phyloP scores from a whole-genome alignment of 495 filamentous ascomycete genomes.

The Trichoderma reesei region DNA sequence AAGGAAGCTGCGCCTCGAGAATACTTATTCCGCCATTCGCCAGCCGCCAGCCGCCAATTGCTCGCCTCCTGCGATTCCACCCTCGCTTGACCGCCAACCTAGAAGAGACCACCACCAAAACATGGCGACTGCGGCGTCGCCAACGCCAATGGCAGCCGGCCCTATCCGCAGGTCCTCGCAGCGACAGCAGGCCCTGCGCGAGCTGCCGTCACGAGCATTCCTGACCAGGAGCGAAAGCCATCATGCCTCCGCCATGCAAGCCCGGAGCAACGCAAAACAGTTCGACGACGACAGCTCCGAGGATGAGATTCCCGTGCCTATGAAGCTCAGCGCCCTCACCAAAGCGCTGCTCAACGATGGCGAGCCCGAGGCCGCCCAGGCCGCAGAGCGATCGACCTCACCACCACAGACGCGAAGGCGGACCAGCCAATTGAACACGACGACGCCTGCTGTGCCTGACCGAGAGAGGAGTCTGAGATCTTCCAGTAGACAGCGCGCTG shows the following conservation, averaged over 20 bases:
- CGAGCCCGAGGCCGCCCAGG: conserved; percentile 41
- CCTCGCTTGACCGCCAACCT: background rate
- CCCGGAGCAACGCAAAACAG: conserved; percentile 10
- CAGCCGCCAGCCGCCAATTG: background rate
- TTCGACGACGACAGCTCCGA: conserved; percentile 58
- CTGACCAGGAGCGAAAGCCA: conserved; percentile 1
- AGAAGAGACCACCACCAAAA: background rate
- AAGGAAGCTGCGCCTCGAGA: background rate
- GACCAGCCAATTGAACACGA: conserved; percentile 23
- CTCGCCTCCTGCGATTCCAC: background rate
- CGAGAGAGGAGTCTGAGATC: conserved; percentile 29
- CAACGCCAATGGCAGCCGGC: conserved; percentile 8
- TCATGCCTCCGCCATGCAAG: background rate
- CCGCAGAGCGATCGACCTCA: conserved; percentile 37
- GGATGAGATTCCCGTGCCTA: conserved; percentile 58
- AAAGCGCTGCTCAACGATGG: conserved; percentile 65
- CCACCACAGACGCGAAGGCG: conserved; percentile 41
- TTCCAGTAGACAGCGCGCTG: conserved; percentile 24
- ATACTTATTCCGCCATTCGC: background rate
- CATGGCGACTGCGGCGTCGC: conserved; percentile 7
- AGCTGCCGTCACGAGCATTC: background rate
- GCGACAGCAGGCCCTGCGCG: conserved; percentile 1
- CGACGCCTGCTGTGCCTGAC: conserved; percentile 23
- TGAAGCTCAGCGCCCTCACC: conserved; percentile 70
- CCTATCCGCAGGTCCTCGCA: conserved; percentile 1